These are phyloP conservation scores for Wickerhamiella alocasiicola DNA, from an alignment of 805 yeast species.

Conservation along the genomic window DNA sequence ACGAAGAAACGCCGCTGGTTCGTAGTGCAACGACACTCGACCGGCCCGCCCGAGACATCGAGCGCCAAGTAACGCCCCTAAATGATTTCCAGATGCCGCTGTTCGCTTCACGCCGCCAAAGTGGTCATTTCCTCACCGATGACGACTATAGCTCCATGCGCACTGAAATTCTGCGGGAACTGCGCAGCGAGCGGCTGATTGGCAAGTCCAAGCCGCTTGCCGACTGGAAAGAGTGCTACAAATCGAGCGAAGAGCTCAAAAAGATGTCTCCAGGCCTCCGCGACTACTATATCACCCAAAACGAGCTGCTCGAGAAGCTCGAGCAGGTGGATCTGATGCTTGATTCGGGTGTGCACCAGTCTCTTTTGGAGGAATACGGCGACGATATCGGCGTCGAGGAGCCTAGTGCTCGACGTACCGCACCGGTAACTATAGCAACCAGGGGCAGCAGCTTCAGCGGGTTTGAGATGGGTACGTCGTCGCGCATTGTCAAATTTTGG, in stretches of 20 bases:
- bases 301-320: slow-evolving; percentile 44
- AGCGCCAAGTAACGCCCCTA: background rate
- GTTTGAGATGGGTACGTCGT: slow-evolving; percentile 26
- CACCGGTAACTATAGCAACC: slow-evolving; percentile 23
- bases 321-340: slow-evolving; percentile 49
- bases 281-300: slow-evolving; percentile 45
- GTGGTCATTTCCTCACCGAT: slow-evolving; percentile 1
- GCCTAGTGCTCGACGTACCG: slow-evolving; percentile 18
- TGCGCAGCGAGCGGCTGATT: slow-evolving; percentile 38
- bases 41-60: background rate
- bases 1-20: too few relatives aligned
- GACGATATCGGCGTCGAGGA: slow-evolving; percentile 25
- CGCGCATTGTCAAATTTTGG: slow-evolving; percentile 40
- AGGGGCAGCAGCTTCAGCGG: slow-evolving; percentile 32
- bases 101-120: background rate
- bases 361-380: slow-evolving; percentile 52
- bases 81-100: background rate
- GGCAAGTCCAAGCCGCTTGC: slow-evolving; percentile 32
- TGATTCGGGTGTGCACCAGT: slow-evolving; percentile 57
- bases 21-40: too few relatives aligned
- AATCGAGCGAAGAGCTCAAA: slow-evolving; percentile 18
- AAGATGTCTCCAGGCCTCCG: slow-evolving; percentile 25
- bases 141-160: slow-evolving; percentile 11
- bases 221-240: slow-evolving; percentile 31
- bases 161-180: slow-evolving; percentile 29